Evolutionary conservation across 2,329 filamentous ascomycete genomes (phyloP).

Genomic region (Ophiostoma sp.): DNA sequence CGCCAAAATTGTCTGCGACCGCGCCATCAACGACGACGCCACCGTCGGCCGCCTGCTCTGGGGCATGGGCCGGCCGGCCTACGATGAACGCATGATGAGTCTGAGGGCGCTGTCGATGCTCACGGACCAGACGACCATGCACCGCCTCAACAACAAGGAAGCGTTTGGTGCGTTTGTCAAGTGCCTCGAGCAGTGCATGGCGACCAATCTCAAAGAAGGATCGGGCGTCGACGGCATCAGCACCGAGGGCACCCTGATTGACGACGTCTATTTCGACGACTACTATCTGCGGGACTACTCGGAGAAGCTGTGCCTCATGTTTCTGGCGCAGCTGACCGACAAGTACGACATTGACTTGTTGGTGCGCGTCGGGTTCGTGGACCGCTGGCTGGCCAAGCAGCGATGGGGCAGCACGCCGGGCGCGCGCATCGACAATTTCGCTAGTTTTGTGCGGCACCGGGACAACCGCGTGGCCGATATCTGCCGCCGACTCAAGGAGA

Average conservation of each 20-base stretch:
- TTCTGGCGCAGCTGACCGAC: slow-evolving; percentile 59
- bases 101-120: slow-evolving; percentile 59
- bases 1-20: slow-evolving; percentile 57
- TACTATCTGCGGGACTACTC: slow-evolving; percentile 62
- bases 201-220: slow-evolving; percentile 38
- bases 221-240: not conserved
- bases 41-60: slow-evolving; percentile 54
- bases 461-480: slow-evolving; percentile 57
- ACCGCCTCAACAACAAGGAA: slow-evolving; percentile 50
- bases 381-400: slow-evolving; percentile 73
- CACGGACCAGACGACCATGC: slow-evolving; percentile 50
- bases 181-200: slow-evolving; percentile 58
- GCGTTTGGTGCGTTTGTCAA: slow-evolving; percentile 60
- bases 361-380: slow-evolving; percentile 64
- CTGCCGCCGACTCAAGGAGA: slow-evolving; percentile 51
- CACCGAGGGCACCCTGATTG: slow-evolving; percentile 46
- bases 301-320: slow-evolving; percentile 61
- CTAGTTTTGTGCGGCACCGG: slow-evolving; percentile 39
- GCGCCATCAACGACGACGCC: slow-evolving; percentile 58
- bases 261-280: slow-evolving; percentile 61
- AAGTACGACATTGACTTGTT: slow-evolving; percentile 59
- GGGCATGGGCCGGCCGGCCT: slow-evolving; percentile 59
- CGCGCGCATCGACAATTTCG: slow-evolving; percentile 53
- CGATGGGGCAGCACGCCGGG: slow-evolving; percentile 57
- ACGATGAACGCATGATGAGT: slow-evolving; percentile 58